A percentile compares a stretch with the other conserved stretches of the same genome.
phyloP scores from a whole-genome alignment of 345 rosid species.

The Euphorbia lathyris region DNA sequence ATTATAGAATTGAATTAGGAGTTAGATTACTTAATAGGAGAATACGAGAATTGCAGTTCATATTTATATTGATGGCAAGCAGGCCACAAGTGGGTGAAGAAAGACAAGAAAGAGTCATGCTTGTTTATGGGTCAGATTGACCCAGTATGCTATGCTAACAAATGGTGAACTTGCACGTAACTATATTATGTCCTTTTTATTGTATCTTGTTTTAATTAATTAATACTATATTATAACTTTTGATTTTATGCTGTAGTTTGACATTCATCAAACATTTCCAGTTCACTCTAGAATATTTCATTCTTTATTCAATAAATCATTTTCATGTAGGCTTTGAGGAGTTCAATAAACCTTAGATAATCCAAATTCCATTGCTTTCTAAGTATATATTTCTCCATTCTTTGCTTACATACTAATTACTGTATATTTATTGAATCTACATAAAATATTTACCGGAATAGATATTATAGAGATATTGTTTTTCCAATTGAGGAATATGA shows the following conservation, averaged over 20 bases:
- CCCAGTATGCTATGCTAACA: neutral
- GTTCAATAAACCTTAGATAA: neutral
- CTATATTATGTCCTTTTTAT: neutral
- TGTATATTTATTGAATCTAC: too few species aligned
- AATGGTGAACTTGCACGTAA: too few species aligned
- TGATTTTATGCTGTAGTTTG: neutral
- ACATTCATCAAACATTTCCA: neutral
- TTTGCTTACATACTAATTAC: too few species aligned
- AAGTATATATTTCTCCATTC: too few species aligned
- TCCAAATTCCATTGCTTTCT: neutral
- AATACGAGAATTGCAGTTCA: neutral
- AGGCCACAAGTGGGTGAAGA: neutral
- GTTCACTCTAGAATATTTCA: neutral
- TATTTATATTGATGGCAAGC: neutral
- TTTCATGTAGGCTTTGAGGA: neutral
- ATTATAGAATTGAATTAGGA: too few species aligned
- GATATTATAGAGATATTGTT: too few species aligned
- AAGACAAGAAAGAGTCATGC: neutral
- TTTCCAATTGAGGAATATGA: too few species aligned
- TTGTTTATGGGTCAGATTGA: conserved; percentile 3
- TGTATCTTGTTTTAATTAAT: too few species aligned
- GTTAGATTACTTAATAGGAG: too few species aligned
- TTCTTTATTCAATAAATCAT: neutral
- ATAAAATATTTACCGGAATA: too few species aligned
- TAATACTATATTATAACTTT: too few species aligned